Conservation (phyloP, 495 filamentous ascomycete species). For the Xylaria scruposa region DNA sequence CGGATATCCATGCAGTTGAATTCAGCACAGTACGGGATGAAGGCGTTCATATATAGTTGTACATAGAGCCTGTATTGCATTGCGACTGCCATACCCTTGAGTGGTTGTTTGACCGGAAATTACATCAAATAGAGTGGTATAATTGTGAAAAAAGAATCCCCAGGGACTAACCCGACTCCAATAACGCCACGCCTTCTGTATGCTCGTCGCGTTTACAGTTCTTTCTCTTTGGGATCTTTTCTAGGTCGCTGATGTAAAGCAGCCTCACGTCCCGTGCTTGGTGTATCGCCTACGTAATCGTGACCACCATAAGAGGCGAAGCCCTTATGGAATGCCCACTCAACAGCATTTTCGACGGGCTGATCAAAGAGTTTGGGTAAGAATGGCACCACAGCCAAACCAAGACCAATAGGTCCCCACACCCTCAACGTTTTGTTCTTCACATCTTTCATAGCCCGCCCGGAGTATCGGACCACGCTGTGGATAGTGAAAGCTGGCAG, state of each 20-base stretch:
- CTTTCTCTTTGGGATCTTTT: slow-evolving; percentile 58
- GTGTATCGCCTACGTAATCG: slow-evolving; percentile 57
- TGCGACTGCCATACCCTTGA: slow-evolving; percentile 13
- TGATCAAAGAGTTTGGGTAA: slow-evolving; percentile 91
- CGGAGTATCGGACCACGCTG: slow-evolving; percentile 85
- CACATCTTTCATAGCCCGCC: slow-evolving; percentile 75
- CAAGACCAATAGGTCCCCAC: slow-evolving; percentile 91
- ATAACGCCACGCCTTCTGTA: slow-evolving; percentile 20
- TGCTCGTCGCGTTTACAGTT: slow-evolving; percentile 43
- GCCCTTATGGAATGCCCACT: slow-evolving; percentile 85
- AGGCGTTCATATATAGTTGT: slow-evolving; percentile 2
- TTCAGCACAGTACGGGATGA: background rate
- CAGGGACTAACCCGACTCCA: background rate
- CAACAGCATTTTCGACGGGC: slow-evolving; percentile 87
- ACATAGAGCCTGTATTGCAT: background rate
- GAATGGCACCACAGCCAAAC: slow-evolving; percentile 85
- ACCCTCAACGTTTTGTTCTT: slow-evolving; percentile 78
- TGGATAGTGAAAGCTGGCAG: slow-evolving; percentile 96
- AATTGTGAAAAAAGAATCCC: background rate
- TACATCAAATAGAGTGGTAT: slow-evolving; percentile 6
- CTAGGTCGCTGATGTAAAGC: slow-evolving; percentile 54
- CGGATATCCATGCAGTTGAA: slow-evolving; percentile 15
- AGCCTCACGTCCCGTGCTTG: slow-evolving; percentile 62
- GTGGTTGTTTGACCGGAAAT: background rate
- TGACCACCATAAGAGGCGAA: slow-evolving; percentile 74